Base-by-base conservation (phyloP, 2,329 filamentous ascomycete genomes). In the Cordyceps fumosorosea region DNA sequence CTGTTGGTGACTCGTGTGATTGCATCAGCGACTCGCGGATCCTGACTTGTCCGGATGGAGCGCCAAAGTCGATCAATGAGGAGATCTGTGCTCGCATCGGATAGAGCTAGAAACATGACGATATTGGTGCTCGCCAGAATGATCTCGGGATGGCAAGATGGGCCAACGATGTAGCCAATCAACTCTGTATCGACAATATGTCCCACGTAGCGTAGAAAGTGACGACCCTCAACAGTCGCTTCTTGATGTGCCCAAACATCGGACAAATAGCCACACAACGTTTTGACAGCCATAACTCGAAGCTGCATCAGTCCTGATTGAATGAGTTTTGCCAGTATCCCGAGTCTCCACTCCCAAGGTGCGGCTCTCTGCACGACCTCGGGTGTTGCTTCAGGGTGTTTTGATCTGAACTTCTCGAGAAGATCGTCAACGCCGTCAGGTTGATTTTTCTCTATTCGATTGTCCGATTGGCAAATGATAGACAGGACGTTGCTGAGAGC, bases 121-220 rank as follows among this genome's bases (percentile, higher is more conserved):
- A 98, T 89, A 65, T 96, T 96, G 47, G 83, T 82, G 69, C 90
- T 90, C 67, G 92, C 86, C 42, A 83, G 81, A 22, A 96, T 95
- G 59, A 98, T 85, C 70, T 96, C 92, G 1, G 93, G 91, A 70
- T 98, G 95, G 37, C 93, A 97, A 62, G 92, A 92, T 16, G 93
- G 87, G 2, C 93, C 91, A 57, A 97, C 84, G 52, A 99, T 86
- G 73, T 97, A 98, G 63, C 92, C 86, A 26, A 96, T 84, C 29
- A 98, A 78, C 59, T 87, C 86, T 45, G 89, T 88, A 7, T 66
- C 90, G 88, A 26, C 40, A 22, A 44, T 29, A 6, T 84, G 78
- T 5, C 90, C 85, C 59, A 96, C 77, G 67, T 89, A 88, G 14
- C 82, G 80, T 65, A 93, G 78, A 55, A 90, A 79, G 1, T 82